Conservation (phyloP, 768 basidiomycete species). For the Phlebiopsis gigantea region DNA sequence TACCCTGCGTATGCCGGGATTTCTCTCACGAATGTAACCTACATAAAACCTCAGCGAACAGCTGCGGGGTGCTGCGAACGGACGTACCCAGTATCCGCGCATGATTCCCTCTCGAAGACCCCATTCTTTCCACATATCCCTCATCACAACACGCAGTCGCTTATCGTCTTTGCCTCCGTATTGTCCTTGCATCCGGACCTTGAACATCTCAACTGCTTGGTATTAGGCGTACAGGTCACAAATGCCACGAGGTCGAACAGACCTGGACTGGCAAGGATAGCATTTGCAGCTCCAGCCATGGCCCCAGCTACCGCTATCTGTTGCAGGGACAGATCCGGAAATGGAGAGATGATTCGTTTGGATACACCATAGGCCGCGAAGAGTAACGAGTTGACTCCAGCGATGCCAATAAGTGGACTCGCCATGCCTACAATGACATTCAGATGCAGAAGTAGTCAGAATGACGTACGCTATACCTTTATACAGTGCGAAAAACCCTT, state of each 20-base stretch:
- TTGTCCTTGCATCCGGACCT: slow-evolving; percentile 96
- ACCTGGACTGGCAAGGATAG: slow-evolving; percentile 90
- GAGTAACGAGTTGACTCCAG: slow-evolving; percentile 92
- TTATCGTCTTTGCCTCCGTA: slow-evolving; percentile 82
- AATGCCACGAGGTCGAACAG: slow-evolving; percentile 11
- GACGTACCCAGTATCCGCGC: slow-evolving; percentile 89
- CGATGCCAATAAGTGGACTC: slow-evolving; percentile 86
- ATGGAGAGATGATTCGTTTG: slow-evolving; percentile 82
- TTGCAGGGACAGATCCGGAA: slow-evolving; percentile 71
- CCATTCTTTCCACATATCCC: slow-evolving; percentile 84
- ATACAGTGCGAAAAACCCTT: slow-evolving; percentile 91
- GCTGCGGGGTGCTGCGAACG: background rate
- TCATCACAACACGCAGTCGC: slow-evolving; percentile 60
- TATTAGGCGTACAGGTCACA: background rate
- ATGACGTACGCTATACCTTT: slow-evolving; percentile 54
- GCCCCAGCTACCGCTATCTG: slow-evolving; percentile 83
- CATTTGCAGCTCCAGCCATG: slow-evolving; percentile 90
- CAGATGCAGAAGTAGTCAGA: background rate
- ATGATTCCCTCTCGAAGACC: slow-evolving; percentile 88
- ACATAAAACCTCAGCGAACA: background rate
- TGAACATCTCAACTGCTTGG: slow-evolving; percentile 89
- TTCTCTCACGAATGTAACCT: slow-evolving; percentile 90
- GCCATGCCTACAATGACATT: slow-evolving; percentile 63
- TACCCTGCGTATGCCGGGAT: slow-evolving; percentile 95
- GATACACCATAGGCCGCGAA: slow-evolving; percentile 89